A percentile compares a stretch with the other conserved stretches of the same genome.
Conservation (phyloP, 352 stramenopile genomes). For the Phytophthora capsici region DNA sequence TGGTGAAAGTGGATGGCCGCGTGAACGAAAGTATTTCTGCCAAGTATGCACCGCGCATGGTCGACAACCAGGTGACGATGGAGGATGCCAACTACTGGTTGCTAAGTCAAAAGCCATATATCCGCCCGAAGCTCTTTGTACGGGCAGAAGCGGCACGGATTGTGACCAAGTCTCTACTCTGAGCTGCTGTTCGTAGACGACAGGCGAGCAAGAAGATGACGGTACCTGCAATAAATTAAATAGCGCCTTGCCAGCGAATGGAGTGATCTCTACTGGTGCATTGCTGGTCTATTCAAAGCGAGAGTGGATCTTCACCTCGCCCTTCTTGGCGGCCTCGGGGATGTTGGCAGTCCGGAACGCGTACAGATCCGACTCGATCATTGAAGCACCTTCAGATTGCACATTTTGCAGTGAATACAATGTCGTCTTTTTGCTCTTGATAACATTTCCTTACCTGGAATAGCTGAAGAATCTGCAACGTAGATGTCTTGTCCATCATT, state of each 20-base stretch:
- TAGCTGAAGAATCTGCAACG: constrained; percentile 76
- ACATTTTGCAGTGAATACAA: constrained; percentile 15
- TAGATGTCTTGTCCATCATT: constrained; percentile 71
- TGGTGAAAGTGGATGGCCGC: constrained; percentile 75
- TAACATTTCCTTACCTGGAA: constrained; percentile 44
- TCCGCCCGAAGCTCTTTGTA: constrained; percentile 85
- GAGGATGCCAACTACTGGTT: constrained; percentile 87
- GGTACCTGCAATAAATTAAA: constrained; percentile 46
- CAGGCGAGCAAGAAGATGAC: constrained; percentile 10
- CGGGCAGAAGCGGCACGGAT: constrained; percentile 82
- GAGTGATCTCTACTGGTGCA: constrained; percentile 15
- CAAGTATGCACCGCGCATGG: constrained; percentile 50
- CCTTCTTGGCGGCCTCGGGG: constrained; percentile 44
- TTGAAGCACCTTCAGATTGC: constrained; percentile 31
- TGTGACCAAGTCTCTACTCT: constrained; percentile 81
- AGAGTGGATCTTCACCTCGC: constrained; percentile 72
- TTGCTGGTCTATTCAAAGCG: constrained; percentile 60
- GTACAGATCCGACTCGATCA: constrained; percentile 78
- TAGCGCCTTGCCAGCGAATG: constrained; percentile 17
- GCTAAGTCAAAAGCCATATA: constrained; percentile 84
- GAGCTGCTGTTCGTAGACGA: constrained; percentile 9
- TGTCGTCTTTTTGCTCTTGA: not conserved
- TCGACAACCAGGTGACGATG: constrained; percentile 82
- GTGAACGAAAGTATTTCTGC: constrained; percentile 83
- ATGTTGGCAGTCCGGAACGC: constrained; percentile 66